Evolutionary conservation across 2,329 filamentous ascomycete genomes (phyloP).

Genomic region (Cordyceps fumosorosea): DNA sequence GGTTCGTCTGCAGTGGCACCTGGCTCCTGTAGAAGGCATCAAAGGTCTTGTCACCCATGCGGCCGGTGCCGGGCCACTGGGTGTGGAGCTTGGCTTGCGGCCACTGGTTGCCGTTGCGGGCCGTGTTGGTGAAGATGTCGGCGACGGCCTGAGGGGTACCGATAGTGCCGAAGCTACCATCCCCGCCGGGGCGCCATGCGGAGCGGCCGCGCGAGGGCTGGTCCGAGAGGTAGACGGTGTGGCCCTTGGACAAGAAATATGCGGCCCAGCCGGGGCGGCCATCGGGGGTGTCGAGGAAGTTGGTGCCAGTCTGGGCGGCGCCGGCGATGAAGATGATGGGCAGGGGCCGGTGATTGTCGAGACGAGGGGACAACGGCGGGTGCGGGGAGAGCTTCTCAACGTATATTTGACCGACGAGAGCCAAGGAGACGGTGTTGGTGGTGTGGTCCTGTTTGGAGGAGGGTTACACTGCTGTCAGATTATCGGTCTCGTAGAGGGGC

Average conservation of each 20-base stretch:
- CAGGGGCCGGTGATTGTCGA: conserved; percentile 15
- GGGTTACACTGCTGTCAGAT: not conserved
- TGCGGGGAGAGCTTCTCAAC: conserved; percentile 26
- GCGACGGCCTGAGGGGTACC: conserved; percentile 20
- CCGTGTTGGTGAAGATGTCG: conserved; percentile 23
- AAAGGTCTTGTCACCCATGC: conserved; percentile 37
- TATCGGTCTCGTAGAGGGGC: not conserved
- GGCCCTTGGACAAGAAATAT: conserved; percentile 33
- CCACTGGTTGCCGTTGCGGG: conserved; percentile 21
- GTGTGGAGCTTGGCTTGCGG: conserved; percentile 27
- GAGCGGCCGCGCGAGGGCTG: conserved; percentile 29
- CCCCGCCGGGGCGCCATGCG: conserved; percentile 20
- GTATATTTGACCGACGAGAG: conserved; percentile 24
- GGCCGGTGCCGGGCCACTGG: conserved; percentile 27
- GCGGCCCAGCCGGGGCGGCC: conserved; percentile 34
- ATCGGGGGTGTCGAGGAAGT: conserved; percentile 34
- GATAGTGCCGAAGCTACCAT: conserved; percentile 21
- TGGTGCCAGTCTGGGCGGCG: conserved; percentile 24
- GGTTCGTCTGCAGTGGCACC: conserved; percentile 16
- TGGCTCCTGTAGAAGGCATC: conserved; percentile 36
- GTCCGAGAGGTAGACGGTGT: conserved; percentile 35
- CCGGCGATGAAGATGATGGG: conserved; percentile 28
- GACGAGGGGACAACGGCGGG: conserved; percentile 9
- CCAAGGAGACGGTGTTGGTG: conserved; percentile 15
- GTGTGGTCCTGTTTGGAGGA: conserved; percentile 12